phyloP scores from a whole-genome alignment of 1,284 basidiomycete species.

The Cryptococcus floricola region DNA sequence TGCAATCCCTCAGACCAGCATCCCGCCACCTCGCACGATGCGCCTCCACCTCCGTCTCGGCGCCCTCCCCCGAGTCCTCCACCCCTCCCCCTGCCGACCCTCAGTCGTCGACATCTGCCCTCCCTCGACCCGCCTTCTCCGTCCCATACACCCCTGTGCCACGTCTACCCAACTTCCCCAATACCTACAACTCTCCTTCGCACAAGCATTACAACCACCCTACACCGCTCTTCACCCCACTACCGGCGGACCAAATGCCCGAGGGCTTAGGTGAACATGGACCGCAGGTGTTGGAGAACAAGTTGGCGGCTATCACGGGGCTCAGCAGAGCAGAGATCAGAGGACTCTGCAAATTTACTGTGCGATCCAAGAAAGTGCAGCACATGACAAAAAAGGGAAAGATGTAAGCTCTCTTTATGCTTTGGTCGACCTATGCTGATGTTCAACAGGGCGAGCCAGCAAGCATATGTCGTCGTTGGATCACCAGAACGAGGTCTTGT shows the following conservation, averaged over 20 bases:
- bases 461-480: slow-evolving; percentile 70
- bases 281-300: slow-evolving; percentile 17
- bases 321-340: slow-evolving; percentile 28
- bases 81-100: background rate
- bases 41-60: slow-evolving; percentile 6
- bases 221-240: slow-evolving; percentile 17
- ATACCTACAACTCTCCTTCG: slow-evolving; percentile 16
- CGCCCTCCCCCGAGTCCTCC: background rate
- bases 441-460: slow-evolving; percentile 14
- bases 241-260: slow-evolving; percentile 12
- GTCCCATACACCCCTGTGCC: slow-evolving; percentile 26
- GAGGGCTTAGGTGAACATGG: slow-evolving; percentile 24
- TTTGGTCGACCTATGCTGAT: background rate
- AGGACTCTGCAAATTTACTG: slow-evolving; percentile 33
- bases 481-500: slow-evolving; percentile 81
- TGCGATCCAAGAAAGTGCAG: slow-evolving; percentile 37
- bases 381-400: slow-evolving; percentile 51
- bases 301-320: slow-evolving; percentile 32
- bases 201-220: slow-evolving; percentile 41
- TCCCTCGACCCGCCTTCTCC: slow-evolving; percentile 13
- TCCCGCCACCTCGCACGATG: slow-evolving; percentile 2
- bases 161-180: slow-evolving; percentile 21
- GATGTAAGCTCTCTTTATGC: slow-evolving; percentile 34
- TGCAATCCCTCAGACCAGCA: slow-evolving; percentile 1
- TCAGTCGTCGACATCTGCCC: background rate